phyloP scores from a whole-genome alignment of 129 eudicot species.

The Helichrysum umbraculigerum region DNA sequence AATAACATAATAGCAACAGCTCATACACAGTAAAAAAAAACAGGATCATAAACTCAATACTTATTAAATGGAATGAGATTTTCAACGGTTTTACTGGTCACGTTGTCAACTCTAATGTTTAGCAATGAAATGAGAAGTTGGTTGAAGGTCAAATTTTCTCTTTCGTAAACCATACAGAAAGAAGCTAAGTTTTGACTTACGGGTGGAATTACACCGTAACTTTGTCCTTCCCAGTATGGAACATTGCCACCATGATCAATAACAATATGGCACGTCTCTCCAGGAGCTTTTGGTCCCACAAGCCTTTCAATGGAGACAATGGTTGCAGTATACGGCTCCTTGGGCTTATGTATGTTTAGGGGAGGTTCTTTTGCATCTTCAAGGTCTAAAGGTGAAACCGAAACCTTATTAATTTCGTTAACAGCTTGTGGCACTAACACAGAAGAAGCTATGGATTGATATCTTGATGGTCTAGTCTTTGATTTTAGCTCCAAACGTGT shows the following conservation, averaged over 20 bases:
- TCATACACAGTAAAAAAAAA: too few species aligned
- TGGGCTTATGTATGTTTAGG: constrained; percentile 70
- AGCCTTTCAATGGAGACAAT: constrained; percentile 90
- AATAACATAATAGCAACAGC: too few species aligned
- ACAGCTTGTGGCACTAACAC: constrained; percentile 80
- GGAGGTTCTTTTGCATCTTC: constrained; percentile 93
- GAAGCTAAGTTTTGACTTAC: constrained; percentile 46
- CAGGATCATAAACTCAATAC: too few species aligned
- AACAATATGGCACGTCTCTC: too few species aligned
- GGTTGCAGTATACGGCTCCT: constrained; percentile 92
- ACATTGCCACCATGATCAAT: constrained; percentile 92
- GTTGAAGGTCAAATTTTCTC: not conserved
- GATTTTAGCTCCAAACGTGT: constrained; percentile 46
- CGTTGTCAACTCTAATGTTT: not conserved
- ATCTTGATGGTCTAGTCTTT: constrained; percentile 37
- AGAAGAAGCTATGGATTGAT: constrained; percentile 51
- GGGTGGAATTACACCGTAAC: constrained; percentile 94
- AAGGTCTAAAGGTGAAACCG: constrained; percentile 70
- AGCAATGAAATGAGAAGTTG: not conserved
- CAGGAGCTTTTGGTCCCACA: constrained; percentile 94
- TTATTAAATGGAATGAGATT: not conserved
- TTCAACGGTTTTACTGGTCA: not conserved
- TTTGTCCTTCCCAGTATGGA: constrained; percentile 99
- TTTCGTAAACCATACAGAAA: constrained; percentile 1
- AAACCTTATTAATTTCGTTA: constrained; percentile 57